These are phyloP conservation scores for Trichopus zeylanicus DNA, from an alignment of 116 monocot species.

Conservation along the genomic window DNA sequence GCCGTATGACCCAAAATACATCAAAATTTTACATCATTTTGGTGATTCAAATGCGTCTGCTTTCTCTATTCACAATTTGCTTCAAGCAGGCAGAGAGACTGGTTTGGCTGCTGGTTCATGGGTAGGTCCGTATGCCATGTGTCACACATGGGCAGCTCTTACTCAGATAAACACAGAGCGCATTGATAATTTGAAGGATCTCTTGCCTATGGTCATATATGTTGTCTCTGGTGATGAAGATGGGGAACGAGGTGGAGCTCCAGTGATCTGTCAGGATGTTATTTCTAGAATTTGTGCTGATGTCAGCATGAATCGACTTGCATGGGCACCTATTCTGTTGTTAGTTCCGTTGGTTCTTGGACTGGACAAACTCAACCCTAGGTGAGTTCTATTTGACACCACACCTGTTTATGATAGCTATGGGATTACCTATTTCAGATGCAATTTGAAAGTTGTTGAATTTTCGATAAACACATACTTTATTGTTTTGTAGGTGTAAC, in stretches of 20 bases:
- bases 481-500: too few relatives aligned
- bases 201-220: constrained; percentile 82
- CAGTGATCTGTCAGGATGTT: constrained; percentile 69
- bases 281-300: constrained; percentile 54
- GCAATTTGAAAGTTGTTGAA: too few relatives aligned
- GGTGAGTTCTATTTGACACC: too few relatives aligned
- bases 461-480: too few relatives aligned
- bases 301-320: constrained; percentile 22
- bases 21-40: constrained; percentile 72
- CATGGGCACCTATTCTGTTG: constrained; percentile 72
- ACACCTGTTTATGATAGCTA: too few relatives aligned
- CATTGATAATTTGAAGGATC: constrained; percentile 14
- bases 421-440: too few relatives aligned
- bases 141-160: constrained; percentile 90
- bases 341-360: constrained; percentile 97
- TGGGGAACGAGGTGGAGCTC: constrained; percentile 96
- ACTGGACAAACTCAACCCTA: constrained; percentile 88
- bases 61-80: constrained; percentile 88
- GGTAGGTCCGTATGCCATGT: constrained; percentile 98
- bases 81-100: constrained; percentile 80
- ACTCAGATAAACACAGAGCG: constrained; percentile 26
- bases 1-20: constrained; percentile 75
- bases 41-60: constrained; percentile 55
- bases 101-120: constrained; percentile 89
- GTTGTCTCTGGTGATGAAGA: constrained; percentile 96